Percentiles rank a stretch among this genome's conserved stretches.
Conservation (phyloP, 2,329 filamentous ascomycete species). For the Byssoonygena ceratinophila region DNA sequence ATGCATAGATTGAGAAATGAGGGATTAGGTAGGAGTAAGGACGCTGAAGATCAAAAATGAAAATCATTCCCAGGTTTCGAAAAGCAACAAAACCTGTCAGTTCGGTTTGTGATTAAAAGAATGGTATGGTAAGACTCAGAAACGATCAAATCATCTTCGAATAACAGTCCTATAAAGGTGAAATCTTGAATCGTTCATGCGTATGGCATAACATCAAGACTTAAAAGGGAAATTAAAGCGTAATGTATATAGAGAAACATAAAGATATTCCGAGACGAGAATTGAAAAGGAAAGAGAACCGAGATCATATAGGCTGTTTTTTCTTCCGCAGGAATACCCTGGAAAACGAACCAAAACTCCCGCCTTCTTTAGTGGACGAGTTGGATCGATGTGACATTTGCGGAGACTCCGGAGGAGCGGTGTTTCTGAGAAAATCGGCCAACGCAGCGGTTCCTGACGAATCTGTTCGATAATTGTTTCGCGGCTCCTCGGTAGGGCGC, state of each 20-base stretch:
- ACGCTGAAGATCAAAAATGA: neutral
- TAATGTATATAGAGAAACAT: neutral
- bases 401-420: constrained; percentile 48
- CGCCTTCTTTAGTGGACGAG: constrained; percentile 13
- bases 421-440: constrained; percentile 61
- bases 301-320: constrained; percentile 18
- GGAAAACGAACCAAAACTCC: constrained; percentile 19
- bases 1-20: neutral
- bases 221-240: constrained; percentile 5
- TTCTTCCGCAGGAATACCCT: constrained; percentile 23
- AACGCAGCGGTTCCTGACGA: constrained; percentile 51
- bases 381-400: constrained; percentile 14
- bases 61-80: neutral
- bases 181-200: constrained; percentile 8
- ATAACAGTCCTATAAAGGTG: neutral
- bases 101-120: neutral
- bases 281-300: neutral
- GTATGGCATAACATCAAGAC: constrained; percentile 1
- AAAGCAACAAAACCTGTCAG: neutral
- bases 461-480: neutral
- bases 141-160: no score
- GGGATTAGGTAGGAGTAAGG: neutral
- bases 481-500: neutral
- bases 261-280: constrained; percentile 5
- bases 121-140: neutral